Evolutionary conservation across 148 eudicot genomes (phyloP), one percentile per base, ranked within the genome.

Genomic region (Suaeda aralocaspica): DNA sequence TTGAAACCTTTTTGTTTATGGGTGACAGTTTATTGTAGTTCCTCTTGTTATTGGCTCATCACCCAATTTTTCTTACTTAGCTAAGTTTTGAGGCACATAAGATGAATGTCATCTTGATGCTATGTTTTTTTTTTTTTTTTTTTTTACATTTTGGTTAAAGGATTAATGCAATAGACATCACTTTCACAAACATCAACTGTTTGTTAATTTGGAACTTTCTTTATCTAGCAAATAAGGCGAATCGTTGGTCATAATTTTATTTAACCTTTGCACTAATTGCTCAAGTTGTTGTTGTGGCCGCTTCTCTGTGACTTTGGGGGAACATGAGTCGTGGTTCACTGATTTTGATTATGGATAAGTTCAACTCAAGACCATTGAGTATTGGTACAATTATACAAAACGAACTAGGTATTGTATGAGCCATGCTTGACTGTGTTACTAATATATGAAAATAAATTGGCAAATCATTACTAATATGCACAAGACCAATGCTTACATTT

Each of bases 11-110:
- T n/a, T 36, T 36, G 41, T 8, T 36, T n/a, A 13, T 3, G 14
- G 72, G 33, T 56, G 48, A 75, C 81, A 84, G 79, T 62, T 62
- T 18, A 56, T 69, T 62, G 46, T 42, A 19, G 16, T 29, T 5
- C 56, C 12, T 67, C 72, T 72, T 25, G 51, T 59, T 21, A 25
- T 59, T 60, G 42, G 30, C 33, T 15, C 12, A 34, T 50, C 33
- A 52, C 59, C n/a, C n/a, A n/a, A n/a, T 15, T 15, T 39, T 51
- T 44, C n/a, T 16, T 61, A 7, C 18, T 33, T 49, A 49, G 31
- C 64, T 24, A 18, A 59, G 25, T 58, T 42, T 34, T 68, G 30
- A 25, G 29, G 63, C 29, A 18, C 9, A 29, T 65, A 10, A 14
- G 31, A 28, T 60, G 52, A 60, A 51, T 49, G 39, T 25, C 22